Evolutionary conservation across 352 stramenopile species (phyloP).

Genomic region (Peronospora destructor): DNA sequence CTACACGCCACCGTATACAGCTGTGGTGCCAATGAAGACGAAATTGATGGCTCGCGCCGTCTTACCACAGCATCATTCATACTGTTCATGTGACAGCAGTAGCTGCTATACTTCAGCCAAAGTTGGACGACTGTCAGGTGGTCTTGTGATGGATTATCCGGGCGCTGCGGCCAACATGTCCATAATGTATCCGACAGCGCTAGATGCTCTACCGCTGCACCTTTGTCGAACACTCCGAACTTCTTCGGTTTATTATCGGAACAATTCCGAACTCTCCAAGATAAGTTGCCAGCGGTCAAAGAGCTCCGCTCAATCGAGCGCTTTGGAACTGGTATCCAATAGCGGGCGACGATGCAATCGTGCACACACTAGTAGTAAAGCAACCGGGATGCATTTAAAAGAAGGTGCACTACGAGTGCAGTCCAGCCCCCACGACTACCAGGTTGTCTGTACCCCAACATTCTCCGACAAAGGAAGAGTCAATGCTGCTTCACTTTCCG

Average conservation of each 20-base stretch:
- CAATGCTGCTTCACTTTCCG: constrained; percentile 21
- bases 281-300: constrained; percentile 15
- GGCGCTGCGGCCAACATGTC: constrained; percentile 9
- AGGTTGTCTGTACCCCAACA: constrained; percentile 56
- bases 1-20: constrained; percentile 4
- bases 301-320: constrained; percentile 4
- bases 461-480: constrained; percentile 40
- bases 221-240: constrained; percentile 25
- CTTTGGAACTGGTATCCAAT: constrained; percentile 1
- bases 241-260: constrained; percentile 23
- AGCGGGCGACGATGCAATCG: constrained; percentile 4
- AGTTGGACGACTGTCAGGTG: constrained; percentile 32
- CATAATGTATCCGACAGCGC: constrained; percentile 13
- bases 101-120: constrained; percentile 19
- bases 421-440: constrained; percentile 35
- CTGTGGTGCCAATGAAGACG: background rate
- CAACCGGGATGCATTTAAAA: constrained; percentile 23
- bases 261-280: constrained; percentile 28
- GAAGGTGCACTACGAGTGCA: constrained; percentile 17
- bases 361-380: constrained; percentile 8
- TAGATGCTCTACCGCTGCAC: constrained; percentile 17
- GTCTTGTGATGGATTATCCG: constrained; percentile 41
- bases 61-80: constrained; percentile 13
- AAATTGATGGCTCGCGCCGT: constrained; percentile 1
- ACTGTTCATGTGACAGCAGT: constrained; percentile 17